Evolutionary conservation across 1,284 basidiomycete genomes (phyloP).

Genomic region (Gomphus bonarii): DNA sequence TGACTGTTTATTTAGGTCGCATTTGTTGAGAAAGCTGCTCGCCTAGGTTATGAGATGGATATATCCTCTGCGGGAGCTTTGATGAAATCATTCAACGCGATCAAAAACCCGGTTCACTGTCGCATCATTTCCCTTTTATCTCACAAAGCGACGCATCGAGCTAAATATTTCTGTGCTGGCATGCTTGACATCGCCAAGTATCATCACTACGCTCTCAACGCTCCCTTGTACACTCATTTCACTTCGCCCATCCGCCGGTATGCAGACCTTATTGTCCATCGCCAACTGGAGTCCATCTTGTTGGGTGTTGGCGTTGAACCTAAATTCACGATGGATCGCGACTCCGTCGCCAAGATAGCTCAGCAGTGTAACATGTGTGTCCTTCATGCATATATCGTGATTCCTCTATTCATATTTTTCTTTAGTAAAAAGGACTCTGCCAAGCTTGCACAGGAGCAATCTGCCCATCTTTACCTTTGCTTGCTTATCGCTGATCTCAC

Average conservation of each 20-base stretch:
- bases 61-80: constrained; percentile 70
- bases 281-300: constrained; percentile 89
- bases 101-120: constrained; percentile 66
- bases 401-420: constrained; percentile 12
- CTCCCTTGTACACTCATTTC: constrained; percentile 95
- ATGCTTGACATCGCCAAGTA: constrained; percentile 99
- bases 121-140: constrained; percentile 72
- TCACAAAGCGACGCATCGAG: constrained; percentile 82
- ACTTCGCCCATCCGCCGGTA: constrained; percentile 91
- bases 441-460: constrained; percentile 90
- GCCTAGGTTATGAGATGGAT: constrained; percentile 81
- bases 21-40: constrained; percentile 71
- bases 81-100: constrained; percentile 71
- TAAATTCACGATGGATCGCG: constrained; percentile 95
- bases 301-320: constrained; percentile 65
- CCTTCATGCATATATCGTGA: not conserved
- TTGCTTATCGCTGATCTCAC: constrained; percentile 90
- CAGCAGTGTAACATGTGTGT: constrained; percentile 91
- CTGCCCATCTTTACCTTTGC: constrained; percentile 90
- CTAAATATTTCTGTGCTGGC: constrained; percentile 98
- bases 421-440: constrained; percentile 82
- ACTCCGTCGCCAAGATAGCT: constrained; percentile 93
- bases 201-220: constrained; percentile 83
- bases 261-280: constrained; percentile 93
- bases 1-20: constrained; percentile 40